phyloP scores from a whole-genome alignment of 495 filamentous ascomycete genomes.

The Physcia stellaris region DNA sequence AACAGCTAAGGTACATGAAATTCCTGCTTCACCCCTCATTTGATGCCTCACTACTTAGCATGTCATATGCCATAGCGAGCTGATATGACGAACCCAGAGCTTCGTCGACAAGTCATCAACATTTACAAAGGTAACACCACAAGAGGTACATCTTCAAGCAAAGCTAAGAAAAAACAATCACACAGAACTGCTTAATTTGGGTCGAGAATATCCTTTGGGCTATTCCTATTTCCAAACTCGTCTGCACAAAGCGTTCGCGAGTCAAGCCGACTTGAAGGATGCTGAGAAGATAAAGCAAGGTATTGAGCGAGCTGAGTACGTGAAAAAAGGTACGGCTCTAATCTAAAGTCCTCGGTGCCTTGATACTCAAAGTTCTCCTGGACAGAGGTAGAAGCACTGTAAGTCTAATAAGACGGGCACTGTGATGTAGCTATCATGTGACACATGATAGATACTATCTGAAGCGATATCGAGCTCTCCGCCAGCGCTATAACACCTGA shows the following conservation, averaged over 20 bases:
- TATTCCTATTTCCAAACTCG: constrained; percentile 71
- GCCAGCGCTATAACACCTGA: constrained; percentile 67
- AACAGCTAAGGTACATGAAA: no score
- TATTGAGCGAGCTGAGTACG: constrained; percentile 68
- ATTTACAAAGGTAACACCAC: constrained; percentile 73
- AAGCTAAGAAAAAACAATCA: no score
- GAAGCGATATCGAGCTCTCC: constrained; percentile 81
- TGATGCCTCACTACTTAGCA: background rate
- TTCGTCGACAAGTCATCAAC: constrained; percentile 68
- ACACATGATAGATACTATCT: constrained; percentile 64
- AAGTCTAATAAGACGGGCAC: constrained; percentile 25
- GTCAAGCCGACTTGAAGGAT: constrained; percentile 54
- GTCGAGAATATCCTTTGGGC: constrained; percentile 76
- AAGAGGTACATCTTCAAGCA: constrained; percentile 21
- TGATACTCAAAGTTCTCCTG: background rate
- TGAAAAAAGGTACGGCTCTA: constrained; percentile 61
- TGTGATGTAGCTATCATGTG: constrained; percentile 7
- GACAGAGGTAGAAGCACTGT: constrained; percentile 83
- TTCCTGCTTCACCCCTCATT: no score
- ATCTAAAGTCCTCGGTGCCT: background rate
- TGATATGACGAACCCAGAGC: constrained; percentile 35
- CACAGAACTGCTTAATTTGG: constrained; percentile 70
- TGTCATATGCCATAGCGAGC: background rate
- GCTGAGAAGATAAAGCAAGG: constrained; percentile 60
- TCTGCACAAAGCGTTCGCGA: constrained; percentile 72